Conservation (phyloP, 176 grass and related monocot species). For the Eragrostis curvula region DNA sequence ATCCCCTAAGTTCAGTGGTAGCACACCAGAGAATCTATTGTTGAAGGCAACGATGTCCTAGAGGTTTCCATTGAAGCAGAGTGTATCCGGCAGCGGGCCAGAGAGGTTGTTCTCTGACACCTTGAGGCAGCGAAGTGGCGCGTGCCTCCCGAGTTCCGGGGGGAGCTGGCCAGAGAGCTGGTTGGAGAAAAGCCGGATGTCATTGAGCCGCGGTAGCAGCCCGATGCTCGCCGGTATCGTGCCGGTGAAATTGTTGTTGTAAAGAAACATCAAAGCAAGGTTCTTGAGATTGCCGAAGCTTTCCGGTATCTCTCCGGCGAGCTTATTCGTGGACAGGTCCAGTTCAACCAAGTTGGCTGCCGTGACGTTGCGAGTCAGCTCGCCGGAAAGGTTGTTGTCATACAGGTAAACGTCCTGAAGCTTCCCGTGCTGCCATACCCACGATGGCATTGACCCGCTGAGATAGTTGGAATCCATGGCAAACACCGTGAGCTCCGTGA, state of each 20-base stretch:
- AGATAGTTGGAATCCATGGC: conserved; percentile 35
- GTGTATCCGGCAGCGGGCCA: conserved; percentile 46
- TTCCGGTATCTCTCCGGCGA: conserved; percentile 59
- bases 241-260: conserved; percentile 57
- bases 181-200: conserved; percentile 55
- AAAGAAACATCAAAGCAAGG: conserved; percentile 43
- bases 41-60: conserved; percentile 45
- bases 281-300: conserved; percentile 49
- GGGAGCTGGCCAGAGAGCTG: conserved; percentile 56
- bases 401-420: conserved; percentile 20
- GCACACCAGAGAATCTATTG: conserved; percentile 59
- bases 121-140: conserved; percentile 50
- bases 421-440: conserved; percentile 55
- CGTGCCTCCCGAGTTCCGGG: conserved; percentile 60
- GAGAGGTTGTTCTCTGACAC: conserved; percentile 53
- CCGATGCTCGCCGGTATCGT: conserved; percentile 61
- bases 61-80: conserved; percentile 53
- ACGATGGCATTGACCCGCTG: conserved; percentile 53
- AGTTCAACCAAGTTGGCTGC: conserved; percentile 35
- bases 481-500: conserved; percentile 23
- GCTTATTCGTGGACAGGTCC: conserved; percentile 50
- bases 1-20: conserved; percentile 42
- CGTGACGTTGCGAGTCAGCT: conserved; percentile 35
- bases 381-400: conserved; percentile 41
- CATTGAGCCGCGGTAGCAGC: conserved; percentile 51